Evolutionary conservation across 2,329 filamentous ascomycete species (phyloP).

Genomic region (Fusarium neocosmosporiellum): DNA sequence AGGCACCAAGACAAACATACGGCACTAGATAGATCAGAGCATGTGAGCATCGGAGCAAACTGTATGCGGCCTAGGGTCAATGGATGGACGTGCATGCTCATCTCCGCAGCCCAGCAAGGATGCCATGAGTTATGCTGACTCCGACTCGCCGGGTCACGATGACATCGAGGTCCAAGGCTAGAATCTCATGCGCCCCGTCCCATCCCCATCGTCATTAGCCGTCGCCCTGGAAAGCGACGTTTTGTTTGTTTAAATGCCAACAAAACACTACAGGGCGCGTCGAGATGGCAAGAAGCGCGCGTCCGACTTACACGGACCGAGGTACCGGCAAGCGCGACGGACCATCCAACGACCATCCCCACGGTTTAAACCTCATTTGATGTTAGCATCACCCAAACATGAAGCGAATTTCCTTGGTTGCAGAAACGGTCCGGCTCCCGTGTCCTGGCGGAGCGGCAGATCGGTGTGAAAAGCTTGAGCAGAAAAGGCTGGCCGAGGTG

Average conservation of each 20-base stretch:
- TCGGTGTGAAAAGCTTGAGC: not conserved
- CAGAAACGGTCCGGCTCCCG: constrained; percentile 22
- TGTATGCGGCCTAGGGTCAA: constrained; percentile 6
- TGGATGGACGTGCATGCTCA: constrained; percentile 24
- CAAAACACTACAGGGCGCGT: constrained; percentile 18
- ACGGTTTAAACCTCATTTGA: constrained; percentile 13
- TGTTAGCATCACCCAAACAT: constrained; percentile 6
- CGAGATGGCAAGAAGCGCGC: not conserved
- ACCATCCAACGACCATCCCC: constrained; percentile 5
- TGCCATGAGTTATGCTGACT: constrained; percentile 24
- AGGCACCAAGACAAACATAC: constrained; percentile 17
- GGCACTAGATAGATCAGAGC: not conserved
- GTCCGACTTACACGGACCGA: constrained; percentile 8
- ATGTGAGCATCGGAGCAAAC: constrained; percentile 1
- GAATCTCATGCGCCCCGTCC: constrained; percentile 1
- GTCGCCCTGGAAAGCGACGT: constrained; percentile 15
- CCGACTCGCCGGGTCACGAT: constrained; percentile 27
- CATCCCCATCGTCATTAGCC: constrained; percentile 30
- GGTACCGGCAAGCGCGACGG: not conserved
- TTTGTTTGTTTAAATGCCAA: constrained; percentile 32
- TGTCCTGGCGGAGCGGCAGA: constrained; percentile 26
- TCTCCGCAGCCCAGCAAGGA: constrained; percentile 29
- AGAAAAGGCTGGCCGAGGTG: constrained; percentile 8
- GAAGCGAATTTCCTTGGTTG: constrained; percentile 6
- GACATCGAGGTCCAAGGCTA: constrained; percentile 12